These are phyloP conservation scores for Cornus controversa DNA, from an alignment of 148 eudicot species.

Conservation along the genomic window DNA sequence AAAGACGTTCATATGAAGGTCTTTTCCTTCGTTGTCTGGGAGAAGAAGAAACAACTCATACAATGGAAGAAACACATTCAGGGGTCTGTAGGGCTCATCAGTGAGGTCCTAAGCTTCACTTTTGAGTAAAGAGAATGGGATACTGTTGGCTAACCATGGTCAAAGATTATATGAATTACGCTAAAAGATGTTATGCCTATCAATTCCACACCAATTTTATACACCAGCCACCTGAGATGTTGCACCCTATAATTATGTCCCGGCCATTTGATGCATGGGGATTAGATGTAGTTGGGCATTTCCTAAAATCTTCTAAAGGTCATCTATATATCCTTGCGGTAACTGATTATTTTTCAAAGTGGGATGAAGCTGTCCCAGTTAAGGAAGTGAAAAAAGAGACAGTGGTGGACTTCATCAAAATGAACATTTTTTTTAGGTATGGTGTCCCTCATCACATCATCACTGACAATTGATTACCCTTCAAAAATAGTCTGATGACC, in stretches of 20 bases:
- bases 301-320: not conserved
- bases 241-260: too few species aligned
- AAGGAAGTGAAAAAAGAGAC: constrained; percentile 9
- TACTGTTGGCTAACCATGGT: constrained; percentile 9
- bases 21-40: too few species aligned
- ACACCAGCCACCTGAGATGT: not conserved
- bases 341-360: too few species aligned
- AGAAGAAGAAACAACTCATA: too few species aligned
- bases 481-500: constrained; percentile 1
- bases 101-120: not conserved
- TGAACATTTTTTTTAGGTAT: not conserved
- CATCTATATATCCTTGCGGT: not conserved
- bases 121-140: constrained; percentile 3
- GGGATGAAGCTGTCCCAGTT: not conserved
- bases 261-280: too few species aligned
- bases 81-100: constrained; percentile 14
- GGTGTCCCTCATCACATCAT: constrained; percentile 10
- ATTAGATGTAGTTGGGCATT: too few species aligned
- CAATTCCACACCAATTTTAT: constrained; percentile 10
- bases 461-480: not conserved
- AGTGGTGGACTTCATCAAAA: constrained; percentile 7
- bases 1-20: too few species aligned
- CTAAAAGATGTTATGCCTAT: not conserved
- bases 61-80: too few species aligned
- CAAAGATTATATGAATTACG: constrained; percentile 4